Evolutionary conservation across 2,329 filamentous ascomycete genomes (phyloP).

Genomic region (Aspergillus pseudonomiae): DNA sequence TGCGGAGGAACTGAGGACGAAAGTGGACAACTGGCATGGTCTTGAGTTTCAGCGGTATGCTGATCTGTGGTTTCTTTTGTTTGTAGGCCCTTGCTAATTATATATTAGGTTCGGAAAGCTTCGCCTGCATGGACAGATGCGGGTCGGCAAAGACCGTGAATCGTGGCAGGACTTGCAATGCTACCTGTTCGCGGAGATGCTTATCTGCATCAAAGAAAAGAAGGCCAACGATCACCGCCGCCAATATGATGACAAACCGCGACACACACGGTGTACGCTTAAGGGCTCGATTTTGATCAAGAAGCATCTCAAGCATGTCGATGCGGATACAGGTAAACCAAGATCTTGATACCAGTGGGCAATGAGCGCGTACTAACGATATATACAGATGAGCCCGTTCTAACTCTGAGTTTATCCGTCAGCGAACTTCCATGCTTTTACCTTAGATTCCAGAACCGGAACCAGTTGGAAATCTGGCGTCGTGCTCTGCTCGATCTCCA

Average conservation of each 20-base stretch:
- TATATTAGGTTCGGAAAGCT: conserved; percentile 81
- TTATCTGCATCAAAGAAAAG: conserved; percentile 99
- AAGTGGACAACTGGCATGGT: conserved; percentile 99
- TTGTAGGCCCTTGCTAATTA: conserved; percentile 5
- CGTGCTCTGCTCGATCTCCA: conserved; percentile 84
- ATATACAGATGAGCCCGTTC: conserved; percentile 70
- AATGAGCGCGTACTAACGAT: not conserved
- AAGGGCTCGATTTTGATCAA: conserved; percentile 98
- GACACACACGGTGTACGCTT: conserved; percentile 77
- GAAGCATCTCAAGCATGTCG: conserved; percentile 93
- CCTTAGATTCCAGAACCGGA: conserved; percentile 78
- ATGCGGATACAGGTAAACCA: conserved; percentile 55
- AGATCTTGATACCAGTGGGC: not conserved
- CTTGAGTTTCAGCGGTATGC: conserved; percentile 79
- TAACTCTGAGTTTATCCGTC: conserved; percentile 89
- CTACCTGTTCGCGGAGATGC: conserved; percentile 96
- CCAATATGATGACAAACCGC: conserved; percentile 70
- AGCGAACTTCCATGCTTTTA: conserved; percentile 92
- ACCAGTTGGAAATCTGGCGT: conserved; percentile 85
- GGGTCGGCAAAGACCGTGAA: conserved; percentile 92
- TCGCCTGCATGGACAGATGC: conserved; percentile 82
- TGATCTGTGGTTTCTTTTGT: not conserved
- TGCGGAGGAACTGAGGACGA: conserved; percentile 77
- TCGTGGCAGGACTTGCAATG: conserved; percentile 98
- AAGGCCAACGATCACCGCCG: conserved; percentile 57